Conservation (phyloP, 306 rosid genomes). For the Inga laurina region DNA sequence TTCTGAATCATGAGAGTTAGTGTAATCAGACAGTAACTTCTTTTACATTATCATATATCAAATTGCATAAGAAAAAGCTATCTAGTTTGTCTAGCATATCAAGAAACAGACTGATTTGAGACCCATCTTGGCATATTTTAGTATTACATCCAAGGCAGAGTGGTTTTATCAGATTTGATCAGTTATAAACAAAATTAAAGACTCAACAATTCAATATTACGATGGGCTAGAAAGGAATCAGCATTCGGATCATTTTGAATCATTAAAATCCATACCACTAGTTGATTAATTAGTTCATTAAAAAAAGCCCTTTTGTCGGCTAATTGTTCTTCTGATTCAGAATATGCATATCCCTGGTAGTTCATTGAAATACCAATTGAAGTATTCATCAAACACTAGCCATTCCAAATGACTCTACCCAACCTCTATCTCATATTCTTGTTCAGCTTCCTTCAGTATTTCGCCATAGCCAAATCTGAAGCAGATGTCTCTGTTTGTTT, state of each 20-base stretch:
- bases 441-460: neutral
- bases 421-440: neutral
- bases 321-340: neutral
- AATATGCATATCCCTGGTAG: neutral
- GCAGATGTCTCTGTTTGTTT: neutral
- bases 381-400: neutral
- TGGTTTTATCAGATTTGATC: neutral
- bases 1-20: neutral
- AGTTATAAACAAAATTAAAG: too few relatives aligned
- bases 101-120: neutral
- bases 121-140: neutral
- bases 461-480: neutral
- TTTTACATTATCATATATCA: too few relatives aligned
- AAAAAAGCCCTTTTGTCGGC: neutral
- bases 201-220: neutral
- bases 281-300: neutral
- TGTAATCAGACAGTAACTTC: too few relatives aligned
- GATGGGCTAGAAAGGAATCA: neutral
- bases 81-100: neutral
- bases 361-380: neutral
- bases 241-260: neutral
- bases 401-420: neutral
- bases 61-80: neutral
- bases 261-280: neutral
- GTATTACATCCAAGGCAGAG: neutral